A percentile compares a stretch with the other conserved stretches of the same genome.
Evolutionary conservation across 306 rosid species (phyloP).

Genomic region (Dalbergia cochinchinensis): DNA sequence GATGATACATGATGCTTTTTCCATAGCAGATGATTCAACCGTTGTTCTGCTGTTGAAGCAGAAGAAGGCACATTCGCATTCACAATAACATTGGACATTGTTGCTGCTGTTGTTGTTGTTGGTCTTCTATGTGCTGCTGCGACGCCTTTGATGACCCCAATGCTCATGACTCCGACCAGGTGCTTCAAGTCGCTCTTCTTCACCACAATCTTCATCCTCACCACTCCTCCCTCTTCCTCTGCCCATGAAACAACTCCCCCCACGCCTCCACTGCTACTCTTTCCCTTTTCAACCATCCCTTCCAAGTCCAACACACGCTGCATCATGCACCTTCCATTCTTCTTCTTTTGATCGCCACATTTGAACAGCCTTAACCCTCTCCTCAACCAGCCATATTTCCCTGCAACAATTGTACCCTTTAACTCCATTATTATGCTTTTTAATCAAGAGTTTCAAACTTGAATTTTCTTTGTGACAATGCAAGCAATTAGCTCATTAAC

Average conservation of each 20-base stretch:
- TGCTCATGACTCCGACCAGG: slow-evolving; percentile 48
- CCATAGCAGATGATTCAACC: slow-evolving; percentile 46
- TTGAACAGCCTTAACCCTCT: slow-evolving; percentile 35
- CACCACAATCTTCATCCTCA: slow-evolving; percentile 67
- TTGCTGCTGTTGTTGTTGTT: slow-evolving; percentile 3
- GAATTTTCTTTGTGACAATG: not conserved
- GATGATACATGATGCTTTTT: slow-evolving; percentile 45
- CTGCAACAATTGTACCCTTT: slow-evolving; percentile 25
- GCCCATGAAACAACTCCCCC: slow-evolving; percentile 47
- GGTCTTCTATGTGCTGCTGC: not conserved
- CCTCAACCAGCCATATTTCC: slow-evolving; percentile 24
- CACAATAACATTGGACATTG: not conserved
- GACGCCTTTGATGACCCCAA: not conserved
- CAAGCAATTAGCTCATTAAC: not conserved
- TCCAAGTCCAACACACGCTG: slow-evolving; percentile 33
- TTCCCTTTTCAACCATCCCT: slow-evolving; percentile 39
- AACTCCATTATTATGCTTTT: slow-evolving; percentile 44
- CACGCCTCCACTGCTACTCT: slow-evolving; percentile 24
- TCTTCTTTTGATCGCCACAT: slow-evolving; percentile 31
- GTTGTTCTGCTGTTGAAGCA: slow-evolving; percentile 48
- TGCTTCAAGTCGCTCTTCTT: slow-evolving; percentile 59
- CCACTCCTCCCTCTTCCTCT: slow-evolving; percentile 59
- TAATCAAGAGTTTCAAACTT: not conserved
- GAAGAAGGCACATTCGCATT: not conserved
- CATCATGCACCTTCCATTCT: not conserved